Base-by-base conservation (phyloP, 1,139 yeast genomes). In the Arxiozyma bovina region DNA sequence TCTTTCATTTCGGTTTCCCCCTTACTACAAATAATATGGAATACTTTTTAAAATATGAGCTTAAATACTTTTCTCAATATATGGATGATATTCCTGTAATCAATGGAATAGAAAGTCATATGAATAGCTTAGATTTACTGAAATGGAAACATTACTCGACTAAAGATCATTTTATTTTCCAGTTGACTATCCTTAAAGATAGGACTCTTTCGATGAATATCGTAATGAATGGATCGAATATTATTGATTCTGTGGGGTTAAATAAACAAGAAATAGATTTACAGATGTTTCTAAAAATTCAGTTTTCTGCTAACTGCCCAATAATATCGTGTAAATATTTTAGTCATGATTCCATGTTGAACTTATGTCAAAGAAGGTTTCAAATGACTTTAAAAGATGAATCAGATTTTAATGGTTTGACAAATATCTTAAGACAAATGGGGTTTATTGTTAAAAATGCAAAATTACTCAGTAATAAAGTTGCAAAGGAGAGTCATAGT, bases 251-350 rank as follows among this genome's bases (percentile, higher is more conserved):
- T 18, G 20, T 21, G 15, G 48, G 12, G 9, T 18, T 22, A 18
- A 30, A 25, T 12, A 47, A 12, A 44, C 54, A 46, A 34, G 43
- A 46, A 17, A 21, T 54, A 42, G 42, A 22, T 12, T 15, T 25
- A 20, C 44, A 42, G 41, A 7, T 23, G 9, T 1, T 42, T 30
- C 12, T 20, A 34, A 41, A 46, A 17, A 48, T 64, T 11, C 67
- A 63, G 53, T 64, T 64, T 43, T 59, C 67, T 4, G 61, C 57
- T 12, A 57, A 57, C 18, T 58, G 56, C 1, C 69, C 69, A 1
- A 55, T 64, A 0, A 55, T 66, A 9, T 59, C 68, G 22, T 63
- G 68, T 50, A 66, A 66, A 52, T 64, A 64, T 52, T 47, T 66
- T 38, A 46, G 52, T 7, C 40, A 34, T 12, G 40, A 34, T 17